A percentile compares a stretch with the other conserved stretches of the same genome.
Evolutionary conservation across 768 basidiomycete species (phyloP).

Genomic region (Roridomyces roridus): DNA sequence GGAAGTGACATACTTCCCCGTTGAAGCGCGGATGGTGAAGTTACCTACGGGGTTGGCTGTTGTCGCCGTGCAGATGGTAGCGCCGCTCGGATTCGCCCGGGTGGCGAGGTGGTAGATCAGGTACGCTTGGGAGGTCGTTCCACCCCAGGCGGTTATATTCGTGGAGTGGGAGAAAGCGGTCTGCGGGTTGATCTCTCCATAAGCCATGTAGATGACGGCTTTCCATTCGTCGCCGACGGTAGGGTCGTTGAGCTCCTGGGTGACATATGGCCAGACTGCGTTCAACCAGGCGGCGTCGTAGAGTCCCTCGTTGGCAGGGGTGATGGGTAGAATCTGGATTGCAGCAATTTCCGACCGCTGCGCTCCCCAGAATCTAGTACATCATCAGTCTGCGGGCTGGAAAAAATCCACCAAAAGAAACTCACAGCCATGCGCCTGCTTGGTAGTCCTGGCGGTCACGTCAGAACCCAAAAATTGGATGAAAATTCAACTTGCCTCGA

Average conservation of each 20-base stretch:
- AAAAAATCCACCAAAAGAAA: too few relatives aligned
- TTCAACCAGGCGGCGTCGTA: constrained; percentile 39
- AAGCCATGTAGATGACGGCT: constrained; percentile 40
- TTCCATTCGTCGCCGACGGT: constrained; percentile 40
- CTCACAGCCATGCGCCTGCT: constrained; percentile 43
- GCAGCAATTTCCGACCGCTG: constrained; percentile 39
- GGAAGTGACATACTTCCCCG: constrained; percentile 30
- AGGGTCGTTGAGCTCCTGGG: constrained; percentile 32
- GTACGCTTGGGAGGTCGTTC: constrained; percentile 38
- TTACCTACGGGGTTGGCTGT: constrained; percentile 36
- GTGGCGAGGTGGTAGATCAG: constrained; percentile 40
- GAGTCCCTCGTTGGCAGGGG: constrained; percentile 40
- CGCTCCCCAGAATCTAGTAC: constrained; percentile 39
- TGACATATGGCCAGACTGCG: constrained; percentile 34
- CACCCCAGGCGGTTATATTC: constrained; percentile 38
- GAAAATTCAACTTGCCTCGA: constrained; percentile 3
- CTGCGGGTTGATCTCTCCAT: constrained; percentile 33
- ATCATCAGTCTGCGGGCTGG: too few relatives aligned
- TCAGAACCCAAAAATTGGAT: too few relatives aligned
- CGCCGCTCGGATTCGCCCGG: constrained; percentile 33
- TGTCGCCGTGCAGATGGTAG: constrained; percentile 31
- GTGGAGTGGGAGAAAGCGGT: constrained; percentile 35
- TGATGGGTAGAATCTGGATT: constrained; percentile 43
- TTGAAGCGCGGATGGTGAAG: constrained; percentile 34
- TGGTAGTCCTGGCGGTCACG: constrained; percentile 32